Base-by-base conservation (phyloP, 2,329 filamentous ascomycete species). In the Scedosporium dehoogii region DNA sequence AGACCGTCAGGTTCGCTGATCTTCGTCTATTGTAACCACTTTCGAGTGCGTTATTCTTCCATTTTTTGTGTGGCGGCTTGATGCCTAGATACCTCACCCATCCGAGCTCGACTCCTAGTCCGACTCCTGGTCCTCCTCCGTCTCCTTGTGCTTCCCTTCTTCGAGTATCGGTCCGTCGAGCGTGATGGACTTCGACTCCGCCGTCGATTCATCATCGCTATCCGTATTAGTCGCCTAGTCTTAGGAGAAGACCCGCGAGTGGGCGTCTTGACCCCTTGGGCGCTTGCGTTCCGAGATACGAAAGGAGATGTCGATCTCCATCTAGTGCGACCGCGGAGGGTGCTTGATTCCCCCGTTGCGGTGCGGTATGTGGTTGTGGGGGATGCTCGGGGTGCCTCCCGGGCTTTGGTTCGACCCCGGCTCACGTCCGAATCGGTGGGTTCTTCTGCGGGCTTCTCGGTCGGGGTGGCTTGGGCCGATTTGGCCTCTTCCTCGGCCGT, bases 51-150 rank as follows among this genome's bases (percentile, higher is more conserved):
- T 25, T 55, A 23, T 23, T 55, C 51, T 25, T 55, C 51, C 21
- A 25, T 23, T 27, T 55, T 18, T 14, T 14, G 51, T 10, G 51
- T 23, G 21, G 51, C 27, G 51, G 18, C 12, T 55, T 55, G 51
- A 25, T 27, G 51, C 16, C 51, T 3, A 5, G 48, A 21, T 9
- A 27, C 55, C 27, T 56, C 59, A 6, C 29, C 59, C 48, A 59
- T 14, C 21, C 29, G 46, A 27, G 18, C 29, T 7, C 21, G n/a
- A 44, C 46, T 55, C 16, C 42, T 53, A 2, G 38, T 59, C 12
- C n/a, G 14, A 10, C 42, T 41, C 42, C 48, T 61, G n/a, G 48
- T 51, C 59, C 59, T 61, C 59, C 48, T 61, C 59, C 59, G 59
- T 16, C 38, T 61, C 29, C 46, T n/a, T 29, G 18, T 56, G 10